Percentiles rank a stretch among this genome's conserved stretches.
These are phyloP conservation scores for Bipolaris sorokiniana DNA, from an alignment of 2,329 filamentous ascomycete species.

Conservation along the genomic window DNA sequence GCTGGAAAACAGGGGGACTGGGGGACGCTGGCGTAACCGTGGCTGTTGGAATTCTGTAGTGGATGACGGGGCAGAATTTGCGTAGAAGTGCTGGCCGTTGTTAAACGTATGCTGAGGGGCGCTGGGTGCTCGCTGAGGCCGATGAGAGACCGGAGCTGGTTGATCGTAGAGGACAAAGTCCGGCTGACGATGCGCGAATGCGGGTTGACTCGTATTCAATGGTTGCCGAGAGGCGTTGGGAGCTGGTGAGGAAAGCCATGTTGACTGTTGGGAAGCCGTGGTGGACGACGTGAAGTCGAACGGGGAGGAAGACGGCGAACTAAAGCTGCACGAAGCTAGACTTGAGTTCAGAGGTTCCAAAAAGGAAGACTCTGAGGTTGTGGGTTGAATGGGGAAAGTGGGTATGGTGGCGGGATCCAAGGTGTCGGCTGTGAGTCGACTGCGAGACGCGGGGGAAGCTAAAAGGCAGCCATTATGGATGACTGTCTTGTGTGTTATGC, in stretches of 20 bases:
- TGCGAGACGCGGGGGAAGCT: slow-evolving; percentile 33
- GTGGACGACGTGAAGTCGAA: slow-evolving; percentile 78
- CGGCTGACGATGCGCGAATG: slow-evolving; percentile 61
- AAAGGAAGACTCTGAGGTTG: slow-evolving; percentile 50
- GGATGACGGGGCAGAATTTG: slow-evolving; percentile 69
- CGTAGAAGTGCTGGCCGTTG: slow-evolving; percentile 67
- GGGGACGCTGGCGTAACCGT: slow-evolving; percentile 64
- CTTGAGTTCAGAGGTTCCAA: slow-evolving; percentile 67
- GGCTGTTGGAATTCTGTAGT: slow-evolving; percentile 63
- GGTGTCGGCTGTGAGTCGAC: slow-evolving; percentile 40
- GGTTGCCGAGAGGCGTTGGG: slow-evolving; percentile 59
- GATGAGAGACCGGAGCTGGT: slow-evolving; percentile 51
- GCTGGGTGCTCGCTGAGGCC: slow-evolving; percentile 58
- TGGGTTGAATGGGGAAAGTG: slow-evolving; percentile 36
- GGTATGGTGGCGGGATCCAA: slow-evolving; percentile 37
- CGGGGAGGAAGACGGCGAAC: slow-evolving; percentile 60
- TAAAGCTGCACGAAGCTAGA: slow-evolving; percentile 66
- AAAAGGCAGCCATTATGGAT: slow-evolving; percentile 50
- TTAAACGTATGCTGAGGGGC: slow-evolving; percentile 65
- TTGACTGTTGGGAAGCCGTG: slow-evolving; percentile 76
- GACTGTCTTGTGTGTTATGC: slow-evolving; percentile 39
- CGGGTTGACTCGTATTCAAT: slow-evolving; percentile 52
- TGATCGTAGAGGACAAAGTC: slow-evolving; percentile 80
- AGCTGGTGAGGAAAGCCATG: slow-evolving; percentile 77
- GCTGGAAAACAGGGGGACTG: slow-evolving; percentile 72